Percentiles rank a stretch among this genome's conserved stretches.
These are phyloP conservation scores for Paramarasmius palmivorus DNA, from an alignment of 1,284 basidiomycete genomes.

Conservation along the genomic window DNA sequence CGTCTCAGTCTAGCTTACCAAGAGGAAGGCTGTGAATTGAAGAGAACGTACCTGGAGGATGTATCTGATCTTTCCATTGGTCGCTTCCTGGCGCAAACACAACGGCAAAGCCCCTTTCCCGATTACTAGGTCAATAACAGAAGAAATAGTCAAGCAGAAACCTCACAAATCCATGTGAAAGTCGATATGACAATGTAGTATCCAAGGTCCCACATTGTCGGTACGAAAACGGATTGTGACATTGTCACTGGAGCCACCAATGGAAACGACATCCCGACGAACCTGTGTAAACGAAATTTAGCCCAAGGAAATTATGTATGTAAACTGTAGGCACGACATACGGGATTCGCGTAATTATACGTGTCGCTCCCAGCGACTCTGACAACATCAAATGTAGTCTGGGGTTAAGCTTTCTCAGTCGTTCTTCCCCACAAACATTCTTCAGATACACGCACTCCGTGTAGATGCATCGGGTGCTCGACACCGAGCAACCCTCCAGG, in stretches of 20 bases:
- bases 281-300: background rate
- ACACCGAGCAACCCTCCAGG: constrained; percentile 6
- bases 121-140: no score
- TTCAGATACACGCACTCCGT: constrained; percentile 22
- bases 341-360: constrained; percentile 41
- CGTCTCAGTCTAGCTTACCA: no score
- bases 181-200: no score
- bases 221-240: no score
- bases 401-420: background rate
- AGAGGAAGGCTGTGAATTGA: background rate
- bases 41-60: background rate
- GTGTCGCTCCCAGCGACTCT: constrained; percentile 24
- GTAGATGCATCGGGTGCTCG: constrained; percentile 32
- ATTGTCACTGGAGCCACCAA: background rate
- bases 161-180: no score
- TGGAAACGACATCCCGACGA: constrained; percentile 31
- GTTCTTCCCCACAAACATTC: no score
- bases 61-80: background rate
- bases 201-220: no score
- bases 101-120: background rate
- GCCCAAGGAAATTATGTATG: constrained; percentile 7
- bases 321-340: constrained; percentile 27
- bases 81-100: background rate
- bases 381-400: constrained; percentile 30
- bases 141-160: no score